Conservation (phyloP, 768 basidiomycete genomes). For the Agaricus subrufescens region DNA sequence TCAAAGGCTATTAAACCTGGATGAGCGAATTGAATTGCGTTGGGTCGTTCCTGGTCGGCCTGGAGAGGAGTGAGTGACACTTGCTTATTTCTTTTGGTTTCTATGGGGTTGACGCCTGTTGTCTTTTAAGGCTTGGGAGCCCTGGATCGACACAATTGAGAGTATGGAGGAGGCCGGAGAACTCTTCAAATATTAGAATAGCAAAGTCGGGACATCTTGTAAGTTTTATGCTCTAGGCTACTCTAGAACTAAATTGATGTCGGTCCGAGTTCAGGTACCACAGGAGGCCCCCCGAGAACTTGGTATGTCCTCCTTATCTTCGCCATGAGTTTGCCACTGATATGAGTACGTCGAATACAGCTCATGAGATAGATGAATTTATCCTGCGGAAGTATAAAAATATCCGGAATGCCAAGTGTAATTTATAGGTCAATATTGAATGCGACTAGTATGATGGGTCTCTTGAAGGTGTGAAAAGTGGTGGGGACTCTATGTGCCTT, state of each 20-base stretch:
- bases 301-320: constrained; percentile 10
- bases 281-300: constrained; percentile 34
- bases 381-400: constrained; percentile 8
- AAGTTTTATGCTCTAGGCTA: constrained; percentile 10
- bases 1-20: constrained; percentile 37
- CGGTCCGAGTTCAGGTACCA: constrained; percentile 26
- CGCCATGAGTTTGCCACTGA: background rate
- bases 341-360: background rate
- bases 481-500: too few species aligned
- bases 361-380: constrained; percentile 13
- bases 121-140: constrained; percentile 17
- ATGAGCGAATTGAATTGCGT: constrained; percentile 43
- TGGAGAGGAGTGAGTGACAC: constrained; percentile 24
- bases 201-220: constrained; percentile 41
- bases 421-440: background rate
- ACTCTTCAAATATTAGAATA: constrained; percentile 37
- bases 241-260: background rate
- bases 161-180: constrained; percentile 39
- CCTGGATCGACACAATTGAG: constrained; percentile 28
- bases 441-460: background rate
- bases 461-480: too few species aligned
- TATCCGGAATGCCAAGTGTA: background rate
- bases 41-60: constrained; percentile 52
- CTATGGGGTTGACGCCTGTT: constrained; percentile 12
- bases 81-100: constrained; percentile 13